phyloP scores from a whole-genome alignment of 345 rosid genomes.

The Erucastrum elatum region DNA sequence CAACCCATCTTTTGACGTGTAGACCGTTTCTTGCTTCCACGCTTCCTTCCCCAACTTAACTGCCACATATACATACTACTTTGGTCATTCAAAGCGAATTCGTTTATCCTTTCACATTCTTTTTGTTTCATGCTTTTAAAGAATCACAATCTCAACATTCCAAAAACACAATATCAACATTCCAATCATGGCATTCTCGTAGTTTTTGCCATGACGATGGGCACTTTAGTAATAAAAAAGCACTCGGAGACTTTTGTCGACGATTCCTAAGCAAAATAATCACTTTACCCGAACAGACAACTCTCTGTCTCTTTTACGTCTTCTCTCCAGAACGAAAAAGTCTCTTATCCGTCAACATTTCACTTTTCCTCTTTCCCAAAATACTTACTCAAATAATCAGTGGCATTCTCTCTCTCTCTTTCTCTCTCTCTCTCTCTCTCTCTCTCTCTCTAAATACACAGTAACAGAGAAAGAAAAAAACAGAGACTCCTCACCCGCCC shows the following conservation, averaged over 20 bases:
- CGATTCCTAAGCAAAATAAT: conserved; percentile 21
- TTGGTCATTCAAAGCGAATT: not conserved
- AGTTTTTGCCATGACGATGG: not conserved
- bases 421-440: too few relatives aligned
- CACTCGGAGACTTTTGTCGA: conserved; percentile 13
- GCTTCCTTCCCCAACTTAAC: not conserved
- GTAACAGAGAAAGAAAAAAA: not conserved
- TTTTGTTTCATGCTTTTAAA: not conserved
- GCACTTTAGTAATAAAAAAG: not conserved
- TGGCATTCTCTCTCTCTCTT: not conserved
- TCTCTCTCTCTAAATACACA: not conserved
- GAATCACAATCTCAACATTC: not conserved
- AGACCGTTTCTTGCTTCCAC: not conserved
- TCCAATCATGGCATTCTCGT: not conserved
- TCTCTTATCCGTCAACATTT: conserved; percentile 2
- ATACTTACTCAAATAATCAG: too few relatives aligned
- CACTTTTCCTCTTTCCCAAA: conserved; percentile 18
- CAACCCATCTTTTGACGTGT: not conserved
- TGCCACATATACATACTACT: not conserved
- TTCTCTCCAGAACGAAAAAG: not conserved
- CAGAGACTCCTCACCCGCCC: conserved; percentile 14
- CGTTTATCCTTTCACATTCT: not conserved
- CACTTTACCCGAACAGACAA: conserved; percentile 30
- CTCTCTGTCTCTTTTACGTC: conserved; percentile 12
- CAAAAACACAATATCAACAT: conserved; percentile 16